Conservation (phyloP, 805 yeast species). For the Saturnispora ahearnii region DNA sequence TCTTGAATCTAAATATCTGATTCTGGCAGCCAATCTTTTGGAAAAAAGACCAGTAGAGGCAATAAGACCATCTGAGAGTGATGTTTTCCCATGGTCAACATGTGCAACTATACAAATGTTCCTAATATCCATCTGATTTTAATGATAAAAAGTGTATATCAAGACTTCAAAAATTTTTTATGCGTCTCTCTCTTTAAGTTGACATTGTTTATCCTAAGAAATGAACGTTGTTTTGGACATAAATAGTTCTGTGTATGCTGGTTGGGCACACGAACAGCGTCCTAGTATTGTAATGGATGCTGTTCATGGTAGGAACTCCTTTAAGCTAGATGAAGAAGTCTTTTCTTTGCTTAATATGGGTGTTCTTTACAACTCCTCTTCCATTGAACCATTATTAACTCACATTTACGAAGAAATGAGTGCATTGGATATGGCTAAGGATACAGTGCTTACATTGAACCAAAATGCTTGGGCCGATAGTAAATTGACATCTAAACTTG, state of each 20-base stretch:
- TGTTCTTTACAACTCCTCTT: conserved; percentile 63
- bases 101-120: conserved; percentile 95
- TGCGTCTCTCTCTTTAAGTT: not conserved
- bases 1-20: conserved; percentile 84
- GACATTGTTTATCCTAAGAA: not conserved
- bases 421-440: conserved; percentile 33
- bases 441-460: conserved; percentile 54
- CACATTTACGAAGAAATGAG: conserved; percentile 41
- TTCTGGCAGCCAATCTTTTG: conserved; percentile 89
- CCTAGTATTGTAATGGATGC: conserved; percentile 9
- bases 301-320: not conserved
- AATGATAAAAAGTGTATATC: not conserved
- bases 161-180: not conserved
- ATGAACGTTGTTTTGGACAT: conserved; percentile 7
- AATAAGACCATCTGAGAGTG: conserved; percentile 80
- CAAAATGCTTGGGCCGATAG: conserved; percentile 59
- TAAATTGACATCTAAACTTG: conserved; percentile 45
- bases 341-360: conserved; percentile 59
- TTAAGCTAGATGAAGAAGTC: conserved; percentile 31
- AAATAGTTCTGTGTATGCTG: conserved; percentile 1
- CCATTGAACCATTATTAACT: conserved; percentile 57
- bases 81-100: conserved; percentile 97
- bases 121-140: conserved; percentile 57
- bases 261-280: conserved; percentile 7
- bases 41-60: conserved; percentile 97